Evolutionary conservation across 768 basidiomycete genomes (phyloP).

Genomic region (Mycena metata): DNA sequence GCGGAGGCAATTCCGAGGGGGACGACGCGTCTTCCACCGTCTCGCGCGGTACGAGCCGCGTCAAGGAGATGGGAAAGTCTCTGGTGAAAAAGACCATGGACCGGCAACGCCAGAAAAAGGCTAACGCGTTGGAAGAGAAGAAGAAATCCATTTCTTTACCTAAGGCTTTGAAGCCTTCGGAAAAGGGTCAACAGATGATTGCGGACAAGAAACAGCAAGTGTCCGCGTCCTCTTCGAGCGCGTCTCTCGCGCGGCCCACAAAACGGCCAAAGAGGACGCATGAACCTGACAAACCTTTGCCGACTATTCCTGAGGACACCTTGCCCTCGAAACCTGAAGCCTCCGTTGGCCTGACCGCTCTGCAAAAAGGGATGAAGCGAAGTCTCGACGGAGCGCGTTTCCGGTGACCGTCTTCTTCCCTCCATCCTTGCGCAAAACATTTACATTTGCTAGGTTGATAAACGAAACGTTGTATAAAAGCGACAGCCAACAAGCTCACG

Average conservation of each 20-base stretch:
- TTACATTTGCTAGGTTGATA: conserved; percentile 70
- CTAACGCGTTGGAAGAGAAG: conserved; percentile 39
- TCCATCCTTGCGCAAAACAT: neutral
- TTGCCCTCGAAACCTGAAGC: conserved; percentile 4
- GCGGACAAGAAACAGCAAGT: conserved; percentile 26
- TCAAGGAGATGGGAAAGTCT: conserved; percentile 31
- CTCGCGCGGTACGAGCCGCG: conserved; percentile 28
- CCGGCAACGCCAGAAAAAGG: conserved; percentile 40
- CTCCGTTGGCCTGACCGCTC: conserved; percentile 64
- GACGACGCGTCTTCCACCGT: conserved; percentile 35
- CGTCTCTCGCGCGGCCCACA: conserved; percentile 27
- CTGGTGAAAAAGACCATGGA: conserved; percentile 36
- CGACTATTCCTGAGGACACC: conserved; percentile 32
- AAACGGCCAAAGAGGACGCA: conserved; percentile 32
- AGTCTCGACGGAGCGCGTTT: conserved; percentile 91
- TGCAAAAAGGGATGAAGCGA: conserved; percentile 85
- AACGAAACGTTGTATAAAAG: conserved; percentile 96
- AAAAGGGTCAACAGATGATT: conserved; percentile 28
- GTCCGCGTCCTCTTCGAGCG: conserved; percentile 24
- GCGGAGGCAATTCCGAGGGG: conserved; percentile 38
- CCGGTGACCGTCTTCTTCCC: conserved; percentile 60
- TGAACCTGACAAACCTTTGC: conserved; percentile 28
- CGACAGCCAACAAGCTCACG: conserved; percentile 76
- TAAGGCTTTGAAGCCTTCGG: conserved; percentile 37
- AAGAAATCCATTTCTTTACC: conserved; percentile 42